Base-by-base conservation (phyloP, 805 yeast genomes). In the Pichia manshurica region DNA sequence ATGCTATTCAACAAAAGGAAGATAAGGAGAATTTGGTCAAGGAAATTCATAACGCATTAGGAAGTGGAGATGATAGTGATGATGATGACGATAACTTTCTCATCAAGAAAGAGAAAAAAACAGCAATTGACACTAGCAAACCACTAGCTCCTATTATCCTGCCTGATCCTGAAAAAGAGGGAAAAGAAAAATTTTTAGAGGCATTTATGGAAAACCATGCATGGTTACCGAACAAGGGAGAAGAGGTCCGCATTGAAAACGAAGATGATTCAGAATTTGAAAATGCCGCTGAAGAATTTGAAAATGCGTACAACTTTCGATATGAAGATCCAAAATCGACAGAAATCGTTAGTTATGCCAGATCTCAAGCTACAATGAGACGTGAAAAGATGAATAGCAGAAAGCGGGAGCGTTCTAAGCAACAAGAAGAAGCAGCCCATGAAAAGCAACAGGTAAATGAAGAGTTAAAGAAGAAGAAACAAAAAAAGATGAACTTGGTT, bases 291-390 rank as follows among this genome's bases (percentile, higher is more conserved):
- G 99, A 93, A 57, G 72, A 79, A 59, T 89, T 87, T 58, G 99
- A 93, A 66, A 80, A 81, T 53, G 96, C 96, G 0, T 91, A 90
- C 68, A 93, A 93, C 61, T 91, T 91, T 74, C 78, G 99, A 63
- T 93, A 78, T 63, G 99, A 93, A 67, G 97, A 90, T 59, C 89
- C 96, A 15, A 79, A 81, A 54, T 77, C 96, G 6, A 87, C 91
- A 0, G 96, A 91, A 59, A 87, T 93, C 64, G 84, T 90, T 17
- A 84, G 95, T 16, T 93, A 91, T 70, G 97, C 98, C 2, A 88
- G 99, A 77, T 83, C 73, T 38, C 96, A 89, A 66, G 95, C 93
- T 21, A 88, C 98, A 0, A 74, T 89, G 61, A 82, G 99, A 69
- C 76, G 99, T 62, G 80, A 84, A 19, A 81, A 80, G 44, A 74